phyloP scores from a whole-genome alignment of 2,329 filamentous ascomycete species.

The Myriosclerotinia curreyana region DNA sequence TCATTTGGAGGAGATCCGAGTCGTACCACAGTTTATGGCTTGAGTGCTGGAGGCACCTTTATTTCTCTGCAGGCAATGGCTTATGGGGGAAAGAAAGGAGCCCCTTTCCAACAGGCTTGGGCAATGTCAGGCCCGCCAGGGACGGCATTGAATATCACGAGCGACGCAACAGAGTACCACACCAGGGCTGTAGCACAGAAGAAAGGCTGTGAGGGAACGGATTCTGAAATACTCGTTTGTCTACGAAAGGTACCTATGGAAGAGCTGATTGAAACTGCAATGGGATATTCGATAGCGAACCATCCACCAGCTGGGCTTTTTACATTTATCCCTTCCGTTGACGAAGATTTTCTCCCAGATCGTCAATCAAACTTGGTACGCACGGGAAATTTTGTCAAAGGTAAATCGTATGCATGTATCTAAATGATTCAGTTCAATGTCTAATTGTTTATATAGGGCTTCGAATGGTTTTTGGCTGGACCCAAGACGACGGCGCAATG shows the following conservation, averaged over 20 bases:
- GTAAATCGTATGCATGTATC: not conserved
- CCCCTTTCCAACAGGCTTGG: constrained; percentile 17
- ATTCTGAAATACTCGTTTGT: not conserved
- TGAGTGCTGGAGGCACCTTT: constrained; percentile 9
- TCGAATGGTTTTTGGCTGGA: constrained; percentile 18
- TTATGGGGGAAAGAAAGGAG: not conserved
- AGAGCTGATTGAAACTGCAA: constrained; percentile 15
- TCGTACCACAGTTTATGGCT: constrained; percentile 4
- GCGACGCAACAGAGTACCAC: constrained; percentile 13
- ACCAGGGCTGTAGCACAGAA: constrained; percentile 1
- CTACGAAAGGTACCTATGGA: constrained; percentile 6
- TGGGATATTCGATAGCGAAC: constrained; percentile 21
- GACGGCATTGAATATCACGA: not conserved
- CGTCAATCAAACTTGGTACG: not conserved
- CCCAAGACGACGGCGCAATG: constrained; percentile 21
- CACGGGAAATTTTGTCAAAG: constrained; percentile 11
- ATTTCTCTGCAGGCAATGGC: constrained; percentile 12
- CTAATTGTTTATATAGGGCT: constrained; percentile 4
- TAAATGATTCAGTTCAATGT: not conserved
- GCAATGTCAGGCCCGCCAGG: constrained; percentile 5
- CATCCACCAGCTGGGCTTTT: constrained; percentile 13
- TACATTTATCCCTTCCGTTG: constrained; percentile 17
- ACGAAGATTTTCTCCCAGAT: constrained; percentile 15
- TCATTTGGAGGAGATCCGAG: constrained; percentile 16
- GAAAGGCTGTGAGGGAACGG: not conserved